Conservation (phyloP, 495 filamentous ascomycete species). For the Trichoderma asperelloides region DNA sequence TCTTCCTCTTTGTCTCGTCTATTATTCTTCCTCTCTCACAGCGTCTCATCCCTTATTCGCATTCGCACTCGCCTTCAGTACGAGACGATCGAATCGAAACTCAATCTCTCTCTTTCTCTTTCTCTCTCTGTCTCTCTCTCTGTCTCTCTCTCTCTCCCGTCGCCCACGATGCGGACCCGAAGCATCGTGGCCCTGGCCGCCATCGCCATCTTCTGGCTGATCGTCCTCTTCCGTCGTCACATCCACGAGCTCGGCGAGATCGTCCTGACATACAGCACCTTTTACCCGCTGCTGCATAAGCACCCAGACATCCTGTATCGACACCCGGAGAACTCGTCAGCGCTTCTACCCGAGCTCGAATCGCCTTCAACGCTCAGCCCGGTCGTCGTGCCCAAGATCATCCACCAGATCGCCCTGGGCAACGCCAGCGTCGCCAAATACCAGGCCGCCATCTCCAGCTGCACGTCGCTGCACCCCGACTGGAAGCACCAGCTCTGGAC, state of each 20-base stretch:
- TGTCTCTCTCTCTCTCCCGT: neutral
- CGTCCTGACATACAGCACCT: slow-evolving; percentile 1
- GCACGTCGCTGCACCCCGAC: neutral
- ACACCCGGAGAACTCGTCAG: neutral
- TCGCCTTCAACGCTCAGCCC: neutral
- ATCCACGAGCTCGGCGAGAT: slow-evolving; percentile 1
- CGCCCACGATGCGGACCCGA: neutral
- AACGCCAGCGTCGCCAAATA: slow-evolving; percentile 5
- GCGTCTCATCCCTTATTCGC: neutral
- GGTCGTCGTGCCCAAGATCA: slow-evolving; percentile 8
- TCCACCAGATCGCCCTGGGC: slow-evolving; percentile 8
- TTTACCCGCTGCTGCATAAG: neutral
- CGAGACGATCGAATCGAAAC: neutral
- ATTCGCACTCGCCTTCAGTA: neutral
- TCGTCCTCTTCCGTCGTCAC: neutral
- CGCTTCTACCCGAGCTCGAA: neutral
- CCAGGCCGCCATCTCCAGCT: neutral
- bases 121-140: too few species aligned
- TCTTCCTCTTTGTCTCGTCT: neutral
- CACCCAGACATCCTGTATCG: neutral
- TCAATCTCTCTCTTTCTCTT: neutral
- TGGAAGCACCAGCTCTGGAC: slow-evolving; percentile 6
- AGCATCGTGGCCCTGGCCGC: slow-evolving; percentile 5
- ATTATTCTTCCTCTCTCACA: neutral
- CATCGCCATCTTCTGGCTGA: neutral